Percentiles rank a stretch among this genome's conserved stretches.
phyloP scores from a whole-genome alignment of 73 alveolate species.

The Halteria grandinella region DNA sequence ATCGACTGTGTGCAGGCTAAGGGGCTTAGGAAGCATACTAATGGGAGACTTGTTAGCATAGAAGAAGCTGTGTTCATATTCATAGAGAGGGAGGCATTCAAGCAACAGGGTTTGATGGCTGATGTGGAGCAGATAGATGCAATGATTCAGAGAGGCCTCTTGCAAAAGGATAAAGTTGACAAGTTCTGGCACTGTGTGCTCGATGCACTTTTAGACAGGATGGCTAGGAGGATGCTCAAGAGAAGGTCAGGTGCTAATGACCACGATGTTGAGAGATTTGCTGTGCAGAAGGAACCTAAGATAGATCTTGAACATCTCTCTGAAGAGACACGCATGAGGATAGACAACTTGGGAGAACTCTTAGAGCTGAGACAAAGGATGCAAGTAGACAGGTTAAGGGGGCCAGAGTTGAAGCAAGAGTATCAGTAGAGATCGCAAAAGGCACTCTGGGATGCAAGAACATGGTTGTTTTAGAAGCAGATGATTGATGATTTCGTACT shows the following conservation, averaged over 20 bases:
- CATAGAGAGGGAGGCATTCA: constrained; percentile 59
- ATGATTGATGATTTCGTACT: constrained; percentile 58
- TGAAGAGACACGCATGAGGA: constrained; percentile 11
- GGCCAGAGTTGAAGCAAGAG: constrained; percentile 11
- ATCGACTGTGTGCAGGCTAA: constrained; percentile 50
- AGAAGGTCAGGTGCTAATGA: constrained; percentile 27
- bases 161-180: constrained; percentile 11
- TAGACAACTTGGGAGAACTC: constrained; percentile 8
- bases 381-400: constrained; percentile 24
- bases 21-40: constrained; percentile 28
- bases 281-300: constrained; percentile 14
- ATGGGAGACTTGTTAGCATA: constrained; percentile 11
- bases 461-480: constrained; percentile 54
- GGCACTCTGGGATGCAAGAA: constrained; percentile 55
- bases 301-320: background rate
- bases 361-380: background rate
- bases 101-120: background rate
- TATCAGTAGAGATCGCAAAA: background rate
- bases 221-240: constrained; percentile 13
- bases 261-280: constrained; percentile 1
- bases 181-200: constrained; percentile 37
- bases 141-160: constrained; percentile 30
- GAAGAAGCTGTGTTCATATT: constrained; percentile 30
- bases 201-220: constrained; percentile 31
- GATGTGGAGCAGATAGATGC: constrained; percentile 12